A percentile compares a stretch with the other conserved stretches of the same genome.
Conservation (phyloP, 352 stramenopile genomes). For the Pythium volutum region DNA sequence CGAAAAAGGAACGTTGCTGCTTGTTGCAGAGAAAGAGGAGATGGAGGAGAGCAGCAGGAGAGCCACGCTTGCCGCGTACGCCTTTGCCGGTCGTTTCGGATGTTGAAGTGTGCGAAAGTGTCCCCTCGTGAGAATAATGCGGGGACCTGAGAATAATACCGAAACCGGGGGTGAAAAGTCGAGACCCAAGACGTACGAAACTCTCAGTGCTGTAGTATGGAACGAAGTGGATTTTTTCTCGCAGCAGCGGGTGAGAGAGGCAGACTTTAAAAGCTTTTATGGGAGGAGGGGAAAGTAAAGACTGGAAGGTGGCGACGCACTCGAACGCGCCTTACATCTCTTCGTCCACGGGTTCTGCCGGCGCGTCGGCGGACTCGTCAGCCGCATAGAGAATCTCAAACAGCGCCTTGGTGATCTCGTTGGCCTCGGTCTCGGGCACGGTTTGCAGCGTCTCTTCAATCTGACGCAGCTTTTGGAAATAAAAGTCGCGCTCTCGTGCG, state of each 20-base stretch:
- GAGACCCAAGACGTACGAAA: slow-evolving; percentile 4
- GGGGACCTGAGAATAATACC: too few relatives aligned
- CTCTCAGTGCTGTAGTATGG: not conserved
- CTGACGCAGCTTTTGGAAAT: slow-evolving; percentile 98
- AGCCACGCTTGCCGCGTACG: too few relatives aligned
- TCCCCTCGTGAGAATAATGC: slow-evolving; percentile 6
- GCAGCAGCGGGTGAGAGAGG: not conserved
- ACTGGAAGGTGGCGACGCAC: not conserved
- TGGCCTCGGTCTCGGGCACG: slow-evolving; percentile 52
- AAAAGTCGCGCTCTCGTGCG: slow-evolving; percentile 97
- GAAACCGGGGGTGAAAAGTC: too few relatives aligned
- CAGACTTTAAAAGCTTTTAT: slow-evolving; percentile 2
- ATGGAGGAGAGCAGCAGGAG: too few relatives aligned
- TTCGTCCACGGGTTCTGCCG: slow-evolving; percentile 35
- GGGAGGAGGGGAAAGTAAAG: not conserved
- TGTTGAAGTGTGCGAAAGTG: slow-evolving; percentile 20
- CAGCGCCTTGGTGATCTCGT: slow-evolving; percentile 59
- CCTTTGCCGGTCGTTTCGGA: slow-evolving; percentile 19
- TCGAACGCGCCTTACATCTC: slow-evolving; percentile 30
- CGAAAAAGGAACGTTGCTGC: not conserved
- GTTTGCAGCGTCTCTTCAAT: slow-evolving; percentile 95
- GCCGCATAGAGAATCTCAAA: slow-evolving; percentile 87
- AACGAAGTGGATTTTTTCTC: not conserved
- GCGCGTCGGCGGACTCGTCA: slow-evolving; percentile 39
- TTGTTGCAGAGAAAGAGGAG: not conserved